These are phyloP conservation scores for Russula virescens DNA, from an alignment of 768 basidiomycete species.

Conservation along the genomic window DNA sequence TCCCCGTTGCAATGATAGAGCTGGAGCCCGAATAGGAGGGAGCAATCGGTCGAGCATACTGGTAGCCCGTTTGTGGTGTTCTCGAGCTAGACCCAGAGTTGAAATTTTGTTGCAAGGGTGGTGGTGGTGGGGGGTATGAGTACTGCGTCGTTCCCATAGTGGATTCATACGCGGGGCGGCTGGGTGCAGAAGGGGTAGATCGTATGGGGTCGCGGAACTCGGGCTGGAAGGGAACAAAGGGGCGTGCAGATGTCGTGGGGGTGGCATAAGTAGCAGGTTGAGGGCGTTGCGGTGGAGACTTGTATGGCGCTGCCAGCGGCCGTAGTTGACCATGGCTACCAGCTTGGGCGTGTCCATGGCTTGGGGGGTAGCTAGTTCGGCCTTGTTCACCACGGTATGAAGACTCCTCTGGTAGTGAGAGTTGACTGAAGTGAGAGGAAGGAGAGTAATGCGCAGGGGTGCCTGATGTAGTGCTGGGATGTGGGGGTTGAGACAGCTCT, in stretches of 20 bases:
- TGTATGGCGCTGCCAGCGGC: slow-evolving; percentile 12
- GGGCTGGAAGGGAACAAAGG: slow-evolving; percentile 7
- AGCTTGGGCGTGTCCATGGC: slow-evolving; percentile 12
- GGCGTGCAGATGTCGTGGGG: slow-evolving; percentile 1
- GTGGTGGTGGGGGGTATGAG: slow-evolving; percentile 10
- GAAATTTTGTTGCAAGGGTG: slow-evolving; percentile 8
- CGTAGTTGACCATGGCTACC: slow-evolving; percentile 9
- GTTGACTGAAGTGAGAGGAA: slow-evolving; percentile 16
- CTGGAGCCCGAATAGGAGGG: background rate
- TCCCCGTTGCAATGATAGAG: background rate
- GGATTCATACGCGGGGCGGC: slow-evolving; percentile 3
- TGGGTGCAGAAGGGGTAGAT: background rate
- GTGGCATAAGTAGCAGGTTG: slow-evolving; percentile 3
- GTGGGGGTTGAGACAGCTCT: slow-evolving; percentile 22
- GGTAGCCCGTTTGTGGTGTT: slow-evolving; percentile 1
- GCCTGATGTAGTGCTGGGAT: slow-evolving; percentile 3
- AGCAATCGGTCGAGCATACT: slow-evolving; percentile 10
- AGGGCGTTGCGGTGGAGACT: slow-evolving; percentile 8
- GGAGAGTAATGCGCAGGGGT: slow-evolving; percentile 12
- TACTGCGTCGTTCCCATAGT: background rate
- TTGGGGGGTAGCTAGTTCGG: slow-evolving; percentile 4
- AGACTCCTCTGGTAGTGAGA: slow-evolving; percentile 5
- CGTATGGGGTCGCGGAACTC: slow-evolving; percentile 4
- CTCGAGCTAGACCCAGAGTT: slow-evolving; percentile 1
- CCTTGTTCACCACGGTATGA: slow-evolving; percentile 13